Base-by-base conservation (phyloP, 306 rosid species). In the Cucurbita pepo region DNA sequence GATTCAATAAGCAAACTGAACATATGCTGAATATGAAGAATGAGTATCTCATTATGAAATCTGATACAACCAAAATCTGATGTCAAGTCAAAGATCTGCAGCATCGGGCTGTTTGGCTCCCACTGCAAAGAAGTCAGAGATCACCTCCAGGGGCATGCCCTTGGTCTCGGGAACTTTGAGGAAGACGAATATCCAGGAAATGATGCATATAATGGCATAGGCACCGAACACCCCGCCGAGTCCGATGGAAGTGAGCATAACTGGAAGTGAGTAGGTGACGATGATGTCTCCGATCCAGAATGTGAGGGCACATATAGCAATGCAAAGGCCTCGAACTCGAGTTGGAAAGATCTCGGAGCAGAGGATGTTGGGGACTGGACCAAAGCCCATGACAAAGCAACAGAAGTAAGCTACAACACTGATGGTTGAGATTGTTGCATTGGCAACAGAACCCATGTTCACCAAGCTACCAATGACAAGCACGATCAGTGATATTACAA, bases 201-300 rank as follows among this genome's bases (percentile, higher is more conserved):
- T 9, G 36, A 75, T 8, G 57, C 85, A 82, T 43, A 82, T 72
- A 16, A 66, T 61, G n/a, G 80, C 85, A 54, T 78, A 82, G 60
- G 77, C 74, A 22, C 80, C 82, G 12, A 82, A 82, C 57, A 82
- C 77, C 10, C 82, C 85, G 0, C 78, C 80, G 1, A 82, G 79
- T 3, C 85, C 85, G 44, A 79, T 78, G 25, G 85, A 76, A 8
- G 62, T 78, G 66, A 82, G 85, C 80, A 82, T 54, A 9, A 76
- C 54, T 14, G 85, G 85, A 70, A 82, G 56, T 37, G 85, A 56
- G 63, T 79, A 82, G 0, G 85, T 82, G 41, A 76, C 78, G 9
- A 82, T 82, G 72, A 82, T 82, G 78, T 82, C 85, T 40, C 82
- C 82, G 8, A 76, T 59, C 85, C 82, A 82, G 60, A 82, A 82